These are phyloP conservation scores for Thermochaetoides thermophila DNA, from an alignment of 495 filamentous ascomycete species.

Conservation along the genomic window DNA sequence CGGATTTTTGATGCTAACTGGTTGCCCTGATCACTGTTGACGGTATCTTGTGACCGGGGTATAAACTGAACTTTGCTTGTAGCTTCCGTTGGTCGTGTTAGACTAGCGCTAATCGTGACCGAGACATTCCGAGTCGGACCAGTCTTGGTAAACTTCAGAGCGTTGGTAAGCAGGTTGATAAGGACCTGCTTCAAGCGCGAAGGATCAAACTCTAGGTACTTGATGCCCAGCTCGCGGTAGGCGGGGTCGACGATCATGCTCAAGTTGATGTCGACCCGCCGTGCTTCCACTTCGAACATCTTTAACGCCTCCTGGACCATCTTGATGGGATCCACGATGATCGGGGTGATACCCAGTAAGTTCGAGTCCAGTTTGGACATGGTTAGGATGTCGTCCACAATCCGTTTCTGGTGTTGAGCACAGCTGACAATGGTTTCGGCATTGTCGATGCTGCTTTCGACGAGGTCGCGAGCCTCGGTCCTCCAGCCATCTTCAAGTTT, in stretches of 20 bases:
- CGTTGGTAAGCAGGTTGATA: conserved; percentile 57
- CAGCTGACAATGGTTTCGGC: conserved; percentile 65
- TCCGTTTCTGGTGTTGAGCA: conserved; percentile 63
- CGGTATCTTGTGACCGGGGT: conserved; percentile 11
- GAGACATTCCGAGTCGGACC: conserved; percentile 22
- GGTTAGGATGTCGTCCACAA: conserved; percentile 66
- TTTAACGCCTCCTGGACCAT: conserved; percentile 48
- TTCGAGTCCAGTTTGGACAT: conserved; percentile 67
- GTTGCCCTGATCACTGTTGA: conserved; percentile 7
- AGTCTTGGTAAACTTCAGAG: conserved; percentile 61
- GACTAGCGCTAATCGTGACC: conserved; percentile 18
- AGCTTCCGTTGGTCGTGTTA: conserved; percentile 16
- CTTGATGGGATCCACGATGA: conserved; percentile 46
- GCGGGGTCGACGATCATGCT: conserved; percentile 44
- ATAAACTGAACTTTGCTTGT: conserved; percentile 23
- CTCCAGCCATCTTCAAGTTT: conserved; percentile 1
- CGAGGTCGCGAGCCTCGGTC: conserved; percentile 21
- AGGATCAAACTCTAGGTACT: conserved; percentile 58
- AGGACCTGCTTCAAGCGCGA: conserved; percentile 57
- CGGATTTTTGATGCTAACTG: no score
- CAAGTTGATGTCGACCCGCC: conserved; percentile 49
- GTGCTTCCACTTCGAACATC: conserved; percentile 59
- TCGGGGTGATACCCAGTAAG: conserved; percentile 51
- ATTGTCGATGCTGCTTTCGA: conserved; percentile 44
- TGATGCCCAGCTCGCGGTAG: conserved; percentile 36